Evolutionary conservation across 2,329 filamentous ascomycete genomes (phyloP).

Genomic region (Scedosporium apiospermum): DNA sequence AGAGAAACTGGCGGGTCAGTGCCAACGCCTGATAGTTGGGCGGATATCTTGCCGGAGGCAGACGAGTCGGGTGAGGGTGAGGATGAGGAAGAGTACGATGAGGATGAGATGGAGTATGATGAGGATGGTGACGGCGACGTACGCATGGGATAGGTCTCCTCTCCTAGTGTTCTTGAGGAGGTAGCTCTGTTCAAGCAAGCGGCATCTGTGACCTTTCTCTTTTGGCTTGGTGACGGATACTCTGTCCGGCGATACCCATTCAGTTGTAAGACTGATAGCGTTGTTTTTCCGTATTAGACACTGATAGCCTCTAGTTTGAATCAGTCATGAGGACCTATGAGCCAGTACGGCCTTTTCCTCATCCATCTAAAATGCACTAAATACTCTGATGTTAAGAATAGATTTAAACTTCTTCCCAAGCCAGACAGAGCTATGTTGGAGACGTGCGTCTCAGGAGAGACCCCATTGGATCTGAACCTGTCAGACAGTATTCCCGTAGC

Average conservation of each 20-base stretch:
- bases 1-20: neutral
- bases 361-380: no score
- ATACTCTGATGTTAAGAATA: no score
- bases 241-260: no score
- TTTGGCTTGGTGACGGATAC: no score
- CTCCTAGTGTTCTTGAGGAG: neutral
- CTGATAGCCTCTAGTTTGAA: no score
- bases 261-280: no score
- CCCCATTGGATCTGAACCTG: neutral
- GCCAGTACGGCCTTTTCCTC: no score
- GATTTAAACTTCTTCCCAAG: neutral
- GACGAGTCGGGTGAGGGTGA: neutral
- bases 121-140: conserved; percentile 10
- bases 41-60: conserved; percentile 2
- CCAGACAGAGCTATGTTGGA: neutral
- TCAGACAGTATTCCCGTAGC: neutral
- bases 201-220: no score
- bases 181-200: no score
- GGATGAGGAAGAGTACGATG: neutral
- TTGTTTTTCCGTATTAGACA: no score
- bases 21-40: conserved; percentile 2
- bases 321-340: no score
- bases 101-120: conserved; percentile 10
- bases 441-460: neutral
- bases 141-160: neutral